A percentile compares a stretch with the other conserved stretches of the same genome.
These are phyloP conservation scores for Diaporthe ilicicola DNA, from an alignment of 2,329 filamentous ascomycete species.

Conservation along the genomic window DNA sequence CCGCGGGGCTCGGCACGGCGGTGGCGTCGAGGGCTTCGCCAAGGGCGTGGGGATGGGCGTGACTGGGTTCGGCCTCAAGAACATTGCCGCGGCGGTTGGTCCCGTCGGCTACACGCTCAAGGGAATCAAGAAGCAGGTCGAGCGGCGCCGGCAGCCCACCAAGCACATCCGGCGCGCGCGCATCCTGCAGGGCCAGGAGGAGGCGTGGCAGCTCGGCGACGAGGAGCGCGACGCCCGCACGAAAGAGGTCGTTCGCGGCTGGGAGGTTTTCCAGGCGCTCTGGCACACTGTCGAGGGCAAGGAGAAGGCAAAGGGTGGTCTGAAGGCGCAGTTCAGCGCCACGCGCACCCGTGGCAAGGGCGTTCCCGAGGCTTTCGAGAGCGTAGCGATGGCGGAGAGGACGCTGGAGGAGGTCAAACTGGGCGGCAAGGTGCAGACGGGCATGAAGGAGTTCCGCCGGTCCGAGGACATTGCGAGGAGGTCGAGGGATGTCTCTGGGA, in stretches of 20 bases:
- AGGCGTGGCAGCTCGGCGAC: slow-evolving; percentile 46
- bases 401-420: slow-evolving; percentile 54
- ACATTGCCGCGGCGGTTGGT: slow-evolving; percentile 67
- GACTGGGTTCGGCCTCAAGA: slow-evolving; percentile 71
- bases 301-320: slow-evolving; percentile 46
- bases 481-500: slow-evolving; percentile 1
- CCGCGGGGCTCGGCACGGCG: slow-evolving; percentile 63
- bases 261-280: slow-evolving; percentile 51
- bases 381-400: slow-evolving; percentile 54
- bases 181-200: slow-evolving; percentile 65
- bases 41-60: slow-evolving; percentile 70
- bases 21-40: slow-evolving; percentile 52
- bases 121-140: slow-evolving; percentile 67
- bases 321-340: slow-evolving; percentile 43
- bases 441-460: slow-evolving; percentile 39
- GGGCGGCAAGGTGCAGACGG: slow-evolving; percentile 52
- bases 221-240: slow-evolving; percentile 42
- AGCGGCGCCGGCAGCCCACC: slow-evolving; percentile 61
- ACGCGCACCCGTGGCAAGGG: slow-evolving; percentile 50
- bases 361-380: slow-evolving; percentile 57
- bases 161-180: slow-evolving; percentile 64
- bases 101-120: slow-evolving; percentile 71
- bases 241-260: slow-evolving; percentile 49
- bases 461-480: slow-evolving; percentile 35
- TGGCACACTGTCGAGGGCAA: slow-evolving; percentile 49